Evolutionary conservation across 805 yeast genomes (phyloP), one percentile per base, ranked within the genome.

Genomic region (Ogataea minuta): DNA sequence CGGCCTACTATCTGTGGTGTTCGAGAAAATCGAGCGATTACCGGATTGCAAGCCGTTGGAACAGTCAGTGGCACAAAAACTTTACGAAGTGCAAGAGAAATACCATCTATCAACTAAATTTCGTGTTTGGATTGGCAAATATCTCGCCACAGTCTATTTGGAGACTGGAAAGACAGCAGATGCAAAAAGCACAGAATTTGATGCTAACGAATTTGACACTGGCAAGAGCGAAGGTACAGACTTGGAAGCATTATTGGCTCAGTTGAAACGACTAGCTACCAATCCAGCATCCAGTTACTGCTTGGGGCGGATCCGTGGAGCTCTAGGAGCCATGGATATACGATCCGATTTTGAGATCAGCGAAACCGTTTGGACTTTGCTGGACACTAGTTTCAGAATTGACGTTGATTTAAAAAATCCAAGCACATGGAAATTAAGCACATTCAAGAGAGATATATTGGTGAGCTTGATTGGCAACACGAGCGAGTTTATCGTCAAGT

Each of bases 121-220:
- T 34, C 39, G 46, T 1, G n/a, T 48, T 1, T 65, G 68, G 69
- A 57, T 60, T 26, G 66, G 59, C 0, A 45, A 49, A n/a, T 50
- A 49, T 31, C 41, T 66, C 11, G 68, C 65, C 1, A 15, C 41
- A 4, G 61, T 44, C 27, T 63, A 63, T 39, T 41, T 50, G 12
- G 16, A 19, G 1, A 50, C 56, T 2, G 69, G 70, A 4, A 31
- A 47, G 6, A 25, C 12, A 10, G 54, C 52, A 2, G 14, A 26
- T 5, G n/a, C 43, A 15, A 41, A 49, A 14, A 15, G 28, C 38
- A 16, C 36, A 19, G 64, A 60, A 25, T 50, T 51, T 32, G 43
- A 49, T 13, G 26, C 39, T 2, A 16, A 28, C 0, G 23, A 52
- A 1, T 47, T 47, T 31, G 26, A 11, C 12, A 10, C 16, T 15